A percentile compares a stretch with the other conserved stretches of the same genome.
Evolutionary conservation across 441 rosid species (phyloP).

Genomic region (Pelargonium cotyledonis): DNA sequence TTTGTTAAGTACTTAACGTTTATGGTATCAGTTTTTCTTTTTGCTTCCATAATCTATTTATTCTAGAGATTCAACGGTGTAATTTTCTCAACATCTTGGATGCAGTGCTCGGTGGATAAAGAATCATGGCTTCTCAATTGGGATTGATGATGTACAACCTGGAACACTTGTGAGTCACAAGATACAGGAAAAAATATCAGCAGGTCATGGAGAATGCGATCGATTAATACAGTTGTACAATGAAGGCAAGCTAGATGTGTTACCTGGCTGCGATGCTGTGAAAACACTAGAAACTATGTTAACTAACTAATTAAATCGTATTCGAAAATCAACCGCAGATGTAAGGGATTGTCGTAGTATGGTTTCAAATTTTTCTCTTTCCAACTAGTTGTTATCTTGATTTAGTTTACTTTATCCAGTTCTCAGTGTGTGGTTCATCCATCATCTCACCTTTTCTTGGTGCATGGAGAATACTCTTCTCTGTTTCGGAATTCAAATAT

Average conservation of each 20-base stretch:
- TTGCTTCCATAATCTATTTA: background rate
- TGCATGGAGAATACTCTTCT: constrained; percentile 7
- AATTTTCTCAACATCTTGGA: constrained; percentile 19
- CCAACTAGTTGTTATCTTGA: background rate
- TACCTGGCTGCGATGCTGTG: constrained; percentile 74
- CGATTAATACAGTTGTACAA: constrained; percentile 38
- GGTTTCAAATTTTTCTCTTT: background rate
- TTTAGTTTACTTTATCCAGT: background rate
- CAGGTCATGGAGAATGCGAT: constrained; percentile 48
- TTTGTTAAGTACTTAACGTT: background rate
- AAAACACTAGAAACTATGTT: constrained; percentile 77
- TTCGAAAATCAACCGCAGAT: constrained; percentile 69
- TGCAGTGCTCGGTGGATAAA: constrained; percentile 98
- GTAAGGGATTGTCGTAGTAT: constrained; percentile 32
- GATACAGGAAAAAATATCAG: constrained; percentile 32
- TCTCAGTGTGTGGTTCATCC: background rate
- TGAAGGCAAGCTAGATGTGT: constrained; percentile 52
- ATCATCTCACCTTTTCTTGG: constrained; percentile 17
- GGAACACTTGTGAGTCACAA: constrained; percentile 41
- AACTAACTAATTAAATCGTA: constrained; percentile 51
- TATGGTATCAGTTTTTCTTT: background rate
- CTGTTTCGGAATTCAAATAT: constrained; percentile 8
- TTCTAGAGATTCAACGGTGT: constrained; percentile 1
- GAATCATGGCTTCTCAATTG: constrained; percentile 96
- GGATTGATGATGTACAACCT: constrained; percentile 97